Conservation (phyloP, 805 yeast genomes). For the Cyberlindnera maclurae region DNA sequence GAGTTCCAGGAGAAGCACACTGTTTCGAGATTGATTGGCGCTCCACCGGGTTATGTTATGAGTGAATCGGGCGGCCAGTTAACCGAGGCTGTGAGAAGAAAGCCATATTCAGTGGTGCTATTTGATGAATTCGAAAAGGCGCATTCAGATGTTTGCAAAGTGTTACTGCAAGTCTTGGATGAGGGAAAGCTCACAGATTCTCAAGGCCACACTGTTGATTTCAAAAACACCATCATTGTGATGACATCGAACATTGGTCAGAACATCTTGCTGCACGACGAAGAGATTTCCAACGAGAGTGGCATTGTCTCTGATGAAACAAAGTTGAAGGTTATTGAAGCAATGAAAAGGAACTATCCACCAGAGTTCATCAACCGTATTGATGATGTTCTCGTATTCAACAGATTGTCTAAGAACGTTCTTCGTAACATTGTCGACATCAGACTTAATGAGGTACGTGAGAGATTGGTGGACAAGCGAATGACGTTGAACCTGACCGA, state of each 20-base stretch:
- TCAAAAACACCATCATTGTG: conserved; percentile 88
- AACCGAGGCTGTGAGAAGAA: conserved; percentile 92
- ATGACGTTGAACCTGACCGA: conserved; percentile 51
- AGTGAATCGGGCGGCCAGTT: conserved; percentile 91
- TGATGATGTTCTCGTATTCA: conserved; percentile 91
- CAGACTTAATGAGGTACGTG: conserved; percentile 73
- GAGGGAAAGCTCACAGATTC: conserved; percentile 94
- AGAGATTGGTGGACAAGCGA: conserved; percentile 70
- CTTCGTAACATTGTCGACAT: conserved; percentile 78
- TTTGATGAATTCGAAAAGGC: conserved; percentile 98
- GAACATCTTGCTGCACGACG: conserved; percentile 70
- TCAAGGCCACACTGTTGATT: conserved; percentile 90
- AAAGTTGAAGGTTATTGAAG: conserved; percentile 54
- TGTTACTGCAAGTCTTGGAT: conserved; percentile 85
- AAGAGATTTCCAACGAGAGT: conserved; percentile 39
- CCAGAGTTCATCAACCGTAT: conserved; percentile 94
- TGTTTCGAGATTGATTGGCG: conserved; percentile 86
- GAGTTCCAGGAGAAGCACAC: conserved; percentile 95
- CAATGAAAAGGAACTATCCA: conserved; percentile 69
- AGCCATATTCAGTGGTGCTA: conserved; percentile 86
- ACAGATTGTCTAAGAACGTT: conserved; percentile 73
- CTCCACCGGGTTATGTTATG: conserved; percentile 97
- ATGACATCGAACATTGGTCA: conserved; percentile 98
- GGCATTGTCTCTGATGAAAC: conserved; percentile 50
- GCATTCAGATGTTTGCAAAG: conserved; percentile 89